A percentile compares a stretch with the other conserved stretches of the same genome.
These are phyloP conservation scores for Gaeumannomyces sp. DNA, from an alignment of 2,329 filamentous ascomycete species.

Conservation along the genomic window DNA sequence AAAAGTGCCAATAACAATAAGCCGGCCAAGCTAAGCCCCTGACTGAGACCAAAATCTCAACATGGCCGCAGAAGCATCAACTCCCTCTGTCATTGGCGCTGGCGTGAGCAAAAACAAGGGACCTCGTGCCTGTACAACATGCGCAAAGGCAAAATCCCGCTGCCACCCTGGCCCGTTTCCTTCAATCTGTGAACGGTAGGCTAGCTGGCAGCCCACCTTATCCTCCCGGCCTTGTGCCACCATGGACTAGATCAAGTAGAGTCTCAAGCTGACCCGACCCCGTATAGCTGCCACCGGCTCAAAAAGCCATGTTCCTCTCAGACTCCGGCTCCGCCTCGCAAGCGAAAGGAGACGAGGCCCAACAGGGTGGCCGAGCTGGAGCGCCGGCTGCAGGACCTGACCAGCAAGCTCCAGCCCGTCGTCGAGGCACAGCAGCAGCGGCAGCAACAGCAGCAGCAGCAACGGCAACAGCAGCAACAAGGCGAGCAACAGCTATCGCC, in stretches of 20 bases:
- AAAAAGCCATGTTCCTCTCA: conserved; percentile 41
- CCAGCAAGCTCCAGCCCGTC: conserved; percentile 34
- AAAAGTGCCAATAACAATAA: too few relatives aligned
- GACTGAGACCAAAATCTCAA: background rate
- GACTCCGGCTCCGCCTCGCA: conserved; percentile 40
- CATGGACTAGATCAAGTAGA: background rate
- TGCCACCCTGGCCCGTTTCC: conserved; percentile 37
- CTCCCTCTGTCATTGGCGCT: background rate
- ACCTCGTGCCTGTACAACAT: conserved; percentile 43
- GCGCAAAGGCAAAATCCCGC: conserved; percentile 46
- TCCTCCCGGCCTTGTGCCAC: background rate
- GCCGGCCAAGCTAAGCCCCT: background rate
- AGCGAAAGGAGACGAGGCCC: conserved; percentile 39
- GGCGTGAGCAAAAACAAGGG: conserved; percentile 26
- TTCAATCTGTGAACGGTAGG: conserved; percentile 42
- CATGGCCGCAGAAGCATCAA: background rate
- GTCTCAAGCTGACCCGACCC: background rate
- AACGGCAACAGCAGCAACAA: background rate
- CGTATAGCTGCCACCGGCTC: conserved; percentile 39
- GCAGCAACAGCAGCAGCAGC: conserved; percentile 14
- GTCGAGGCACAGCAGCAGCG: conserved; percentile 7
- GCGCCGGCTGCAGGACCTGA: conserved; percentile 42
- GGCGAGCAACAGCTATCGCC: conserved; percentile 7
- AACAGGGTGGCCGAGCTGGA: conserved; percentile 46
- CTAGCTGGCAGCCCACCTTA: too few relatives aligned